Percentiles rank a stretch among this genome's conserved stretches.
These are phyloP conservation scores for Fusarium mundagurra DNA, from an alignment of 2,329 filamentous ascomycete genomes.

Conservation along the genomic window DNA sequence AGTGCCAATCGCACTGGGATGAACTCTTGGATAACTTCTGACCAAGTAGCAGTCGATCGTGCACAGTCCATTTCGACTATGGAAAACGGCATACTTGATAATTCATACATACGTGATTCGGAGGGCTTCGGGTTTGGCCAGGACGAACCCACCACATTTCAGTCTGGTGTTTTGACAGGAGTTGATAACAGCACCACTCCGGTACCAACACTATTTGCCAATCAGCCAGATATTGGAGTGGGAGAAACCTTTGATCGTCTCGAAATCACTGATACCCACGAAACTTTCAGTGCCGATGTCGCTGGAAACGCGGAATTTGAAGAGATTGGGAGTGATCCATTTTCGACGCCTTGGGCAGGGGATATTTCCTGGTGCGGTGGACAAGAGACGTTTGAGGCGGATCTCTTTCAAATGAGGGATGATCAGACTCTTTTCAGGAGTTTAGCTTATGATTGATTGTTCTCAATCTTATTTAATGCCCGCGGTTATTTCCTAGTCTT, in stretches of 20 bases:
- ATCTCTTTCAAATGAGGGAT: fast-evolving
- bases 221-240: neutral
- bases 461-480: fast-evolving
- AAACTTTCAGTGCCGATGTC: fast-evolving
- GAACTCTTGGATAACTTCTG: no score
- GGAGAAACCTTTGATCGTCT: neutral
- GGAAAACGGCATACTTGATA: no score
- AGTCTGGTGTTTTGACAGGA: no score
- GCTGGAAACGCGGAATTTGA: fast-evolving
- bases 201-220: no score
- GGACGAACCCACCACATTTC: neutral
- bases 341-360: neutral
- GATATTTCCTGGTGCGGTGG: neutral
- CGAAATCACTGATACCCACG: neutral
- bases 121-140: neutral
- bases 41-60: neutral
- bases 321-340: neutral
- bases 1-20: no score
- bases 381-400: neutral
- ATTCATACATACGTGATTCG: neutral
- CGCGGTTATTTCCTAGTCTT: neutral
- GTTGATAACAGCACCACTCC: neutral
- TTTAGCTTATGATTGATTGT: fast-evolving
- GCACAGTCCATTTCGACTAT: neutral
- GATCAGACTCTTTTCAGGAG: fast-evolving